phyloP scores from a whole-genome alignment of 2,329 filamentous ascomycete genomes.

The Magnaporthiopsis incrustans region DNA sequence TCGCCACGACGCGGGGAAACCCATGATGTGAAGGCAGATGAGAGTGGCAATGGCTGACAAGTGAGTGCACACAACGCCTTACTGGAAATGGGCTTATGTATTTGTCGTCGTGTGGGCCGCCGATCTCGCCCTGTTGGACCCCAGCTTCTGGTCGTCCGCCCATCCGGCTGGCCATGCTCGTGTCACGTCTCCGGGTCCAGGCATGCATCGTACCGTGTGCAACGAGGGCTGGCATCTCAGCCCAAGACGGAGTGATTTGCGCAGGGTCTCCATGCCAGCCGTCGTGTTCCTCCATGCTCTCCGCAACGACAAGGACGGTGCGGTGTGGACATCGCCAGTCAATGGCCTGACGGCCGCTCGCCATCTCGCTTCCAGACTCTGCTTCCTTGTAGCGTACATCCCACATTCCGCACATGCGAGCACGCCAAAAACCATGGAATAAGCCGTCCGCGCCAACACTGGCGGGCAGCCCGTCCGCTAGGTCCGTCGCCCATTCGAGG shows the following conservation, averaged over 20 bases:
- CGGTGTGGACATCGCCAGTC: neutral
- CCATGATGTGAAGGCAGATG: neutral
- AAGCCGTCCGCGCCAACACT: neutral
- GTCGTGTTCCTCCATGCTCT: neutral
- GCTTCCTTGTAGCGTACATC: neutral
- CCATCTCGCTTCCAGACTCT: neutral
- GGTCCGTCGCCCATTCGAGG: neutral
- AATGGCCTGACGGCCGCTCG: neutral
- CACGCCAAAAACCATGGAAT: neutral
- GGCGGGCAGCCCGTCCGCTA: neutral
- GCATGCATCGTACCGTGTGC: neutral
- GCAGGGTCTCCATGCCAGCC: constrained; percentile 4
- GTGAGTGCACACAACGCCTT: neutral
- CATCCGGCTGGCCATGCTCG: neutral
- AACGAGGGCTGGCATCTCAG: neutral
- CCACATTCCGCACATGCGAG: neutral
- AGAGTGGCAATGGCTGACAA: neutral
- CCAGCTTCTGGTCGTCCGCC: neutral
- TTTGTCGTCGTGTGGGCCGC: too few species aligned
- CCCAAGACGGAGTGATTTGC: constrained; percentile 7
- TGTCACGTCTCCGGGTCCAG: neutral
- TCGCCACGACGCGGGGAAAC: neutral
- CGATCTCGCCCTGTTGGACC: neutral
- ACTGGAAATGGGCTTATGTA: too few species aligned
- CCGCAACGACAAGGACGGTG: too few species aligned